Evolutionary conservation across 2,329 filamentous ascomycete species (phyloP).

Genomic region (Lizonia empirigonia): DNA sequence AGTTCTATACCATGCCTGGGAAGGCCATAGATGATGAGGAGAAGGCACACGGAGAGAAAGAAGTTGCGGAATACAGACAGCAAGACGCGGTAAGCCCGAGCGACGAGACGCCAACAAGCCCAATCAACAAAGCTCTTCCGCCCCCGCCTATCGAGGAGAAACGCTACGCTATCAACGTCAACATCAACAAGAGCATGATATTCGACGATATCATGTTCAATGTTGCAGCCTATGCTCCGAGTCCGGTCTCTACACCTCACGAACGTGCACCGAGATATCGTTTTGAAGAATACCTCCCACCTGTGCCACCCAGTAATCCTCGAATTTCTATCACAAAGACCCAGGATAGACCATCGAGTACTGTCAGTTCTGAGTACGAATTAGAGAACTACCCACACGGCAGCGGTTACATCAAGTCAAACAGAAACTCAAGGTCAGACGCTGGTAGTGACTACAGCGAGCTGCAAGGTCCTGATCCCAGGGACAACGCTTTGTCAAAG

Average conservation of each 20-base stretch:
- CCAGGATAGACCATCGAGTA: conserved; percentile 3
- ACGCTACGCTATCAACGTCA: conserved; percentile 34
- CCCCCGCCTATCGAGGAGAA: conserved; percentile 23
- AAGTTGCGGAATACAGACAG: conserved; percentile 6
- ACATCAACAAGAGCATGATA: conserved; percentile 38
- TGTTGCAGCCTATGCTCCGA: conserved; percentile 20
- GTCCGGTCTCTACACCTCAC: conserved; percentile 17
- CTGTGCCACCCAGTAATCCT: conserved; percentile 15
- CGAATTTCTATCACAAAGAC: conserved; percentile 14
- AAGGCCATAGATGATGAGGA: conserved; percentile 9
- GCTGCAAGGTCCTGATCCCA: conserved; percentile 5
- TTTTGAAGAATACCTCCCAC: conserved; percentile 34
- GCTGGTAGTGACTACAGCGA: conserved; percentile 2
- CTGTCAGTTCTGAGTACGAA: conserved; percentile 26
- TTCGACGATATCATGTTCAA: conserved; percentile 33
- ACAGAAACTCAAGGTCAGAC: conserved; percentile 11
- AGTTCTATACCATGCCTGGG: conserved; percentile 20
- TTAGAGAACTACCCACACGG: conserved; percentile 23
- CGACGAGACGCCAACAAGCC: conserved; percentile 1
- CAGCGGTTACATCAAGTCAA: conserved; percentile 7
- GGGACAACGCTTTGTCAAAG: conserved; percentile 19
- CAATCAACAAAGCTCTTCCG: conserved; percentile 18
- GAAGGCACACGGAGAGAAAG: background rate
- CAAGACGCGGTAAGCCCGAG: background rate
- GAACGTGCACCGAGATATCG: conserved; percentile 29